phyloP scores from a whole-genome alignment of 257 asterid species.

The Verbena officinalis region DNA sequence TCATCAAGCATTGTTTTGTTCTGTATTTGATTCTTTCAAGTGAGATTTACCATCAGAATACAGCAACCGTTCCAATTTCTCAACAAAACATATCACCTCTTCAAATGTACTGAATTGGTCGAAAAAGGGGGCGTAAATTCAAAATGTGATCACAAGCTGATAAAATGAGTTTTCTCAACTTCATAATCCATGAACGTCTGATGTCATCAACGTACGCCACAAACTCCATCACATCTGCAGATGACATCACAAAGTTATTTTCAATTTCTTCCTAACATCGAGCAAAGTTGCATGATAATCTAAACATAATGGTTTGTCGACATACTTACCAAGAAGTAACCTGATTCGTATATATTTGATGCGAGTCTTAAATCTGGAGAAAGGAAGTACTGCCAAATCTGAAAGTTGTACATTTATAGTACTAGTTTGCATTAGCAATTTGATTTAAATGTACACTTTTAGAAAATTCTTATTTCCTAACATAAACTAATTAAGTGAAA shows the following conservation, averaged over 20 bases:
- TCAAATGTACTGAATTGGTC: background rate
- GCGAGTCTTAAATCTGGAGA: conserved; percentile 49
- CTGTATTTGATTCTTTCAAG: no score
- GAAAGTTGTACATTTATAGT: conserved; percentile 30
- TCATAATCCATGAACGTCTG: conserved; percentile 21
- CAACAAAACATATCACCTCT: background rate
- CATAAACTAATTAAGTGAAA: background rate
- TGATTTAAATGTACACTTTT: background rate
- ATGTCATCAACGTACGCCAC: conserved; percentile 37
- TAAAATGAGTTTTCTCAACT: conserved; percentile 31
- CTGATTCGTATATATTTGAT: conserved; percentile 52
- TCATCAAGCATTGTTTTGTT: no score
- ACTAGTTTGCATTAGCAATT: background rate
- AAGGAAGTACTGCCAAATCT: conserved; percentile 42
- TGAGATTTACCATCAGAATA: no score
- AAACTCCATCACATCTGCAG: conserved; percentile 50
- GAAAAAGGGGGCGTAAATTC: conserved; percentile 27
- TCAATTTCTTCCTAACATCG: conserved; percentile 1
- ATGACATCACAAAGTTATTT: conserved; percentile 16
- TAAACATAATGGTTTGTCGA: background rate
- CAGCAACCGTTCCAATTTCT: background rate
- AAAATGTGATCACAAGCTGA: conserved; percentile 32
- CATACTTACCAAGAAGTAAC: conserved; percentile 62
- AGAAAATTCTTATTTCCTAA: background rate
- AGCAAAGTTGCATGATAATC: background rate